Conservation (phyloP, 106 monocot species). For the Dactylorhiza incarnata region DNA sequence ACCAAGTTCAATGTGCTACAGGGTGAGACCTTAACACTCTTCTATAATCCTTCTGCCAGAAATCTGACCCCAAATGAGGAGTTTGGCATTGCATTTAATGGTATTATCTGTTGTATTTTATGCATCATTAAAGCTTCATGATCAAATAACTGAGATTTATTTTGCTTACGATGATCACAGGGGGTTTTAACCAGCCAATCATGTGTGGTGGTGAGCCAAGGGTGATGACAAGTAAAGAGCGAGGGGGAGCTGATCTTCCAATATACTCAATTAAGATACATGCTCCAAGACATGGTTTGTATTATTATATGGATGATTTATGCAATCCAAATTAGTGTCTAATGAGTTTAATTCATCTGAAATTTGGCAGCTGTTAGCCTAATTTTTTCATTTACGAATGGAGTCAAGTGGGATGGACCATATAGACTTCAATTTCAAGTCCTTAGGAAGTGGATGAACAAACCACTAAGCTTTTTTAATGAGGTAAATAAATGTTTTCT, state of each 20-base stretch:
- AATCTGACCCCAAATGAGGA: slow-evolving; percentile 52
- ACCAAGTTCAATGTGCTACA: slow-evolving; percentile 15
- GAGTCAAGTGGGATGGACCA: slow-evolving; percentile 82
- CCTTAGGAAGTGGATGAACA: slow-evolving; percentile 54
- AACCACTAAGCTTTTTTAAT: slow-evolving; percentile 69
- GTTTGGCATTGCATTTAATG: slow-evolving; percentile 84
- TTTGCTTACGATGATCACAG: slow-evolving; percentile 22
- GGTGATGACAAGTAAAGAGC: slow-evolving; percentile 56
- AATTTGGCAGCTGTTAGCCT: slow-evolving; percentile 52
- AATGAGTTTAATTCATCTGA: neutral
- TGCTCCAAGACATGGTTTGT: slow-evolving; percentile 69
- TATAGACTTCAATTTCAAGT: slow-evolving; percentile 66
- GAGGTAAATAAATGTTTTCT: slow-evolving; percentile 29
- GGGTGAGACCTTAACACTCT: slow-evolving; percentile 74
- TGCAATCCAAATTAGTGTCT: neutral
- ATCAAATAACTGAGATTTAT: neutral
- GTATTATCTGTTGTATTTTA: slow-evolving; percentile 17
- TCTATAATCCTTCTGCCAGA: slow-evolving; percentile 79
- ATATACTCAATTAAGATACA: slow-evolving; percentile 66
- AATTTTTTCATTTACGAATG: slow-evolving; percentile 93
- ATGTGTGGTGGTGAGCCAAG: slow-evolving; percentile 92
- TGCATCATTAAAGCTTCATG: neutral
- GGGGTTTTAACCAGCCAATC: slow-evolving; percentile 95
- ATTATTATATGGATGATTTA: slow-evolving; percentile 1
- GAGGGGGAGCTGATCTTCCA: slow-evolving; percentile 84